Conservation (phyloP, 495 filamentous ascomycete genomes). For the Penicillium lagena region DNA sequence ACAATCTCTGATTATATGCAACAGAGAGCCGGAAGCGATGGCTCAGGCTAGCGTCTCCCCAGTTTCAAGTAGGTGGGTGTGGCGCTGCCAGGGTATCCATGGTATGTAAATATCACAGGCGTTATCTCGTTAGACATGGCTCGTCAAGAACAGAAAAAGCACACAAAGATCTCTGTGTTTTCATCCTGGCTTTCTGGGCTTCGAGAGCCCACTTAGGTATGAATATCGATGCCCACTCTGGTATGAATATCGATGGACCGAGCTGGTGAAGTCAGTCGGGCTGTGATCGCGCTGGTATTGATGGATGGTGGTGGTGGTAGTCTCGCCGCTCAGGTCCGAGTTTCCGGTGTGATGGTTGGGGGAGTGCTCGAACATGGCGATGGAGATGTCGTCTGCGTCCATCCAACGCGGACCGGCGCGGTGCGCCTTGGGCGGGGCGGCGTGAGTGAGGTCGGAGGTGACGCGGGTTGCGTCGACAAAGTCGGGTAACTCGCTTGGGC, state of each 20-base stretch:
- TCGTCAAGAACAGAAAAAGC: conserved; percentile 5
- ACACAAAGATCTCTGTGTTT: neutral
- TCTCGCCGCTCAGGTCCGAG: conserved; percentile 29
- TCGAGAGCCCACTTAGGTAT: conserved; percentile 2
- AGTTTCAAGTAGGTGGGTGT: neutral
- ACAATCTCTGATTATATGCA: too few relatives aligned
- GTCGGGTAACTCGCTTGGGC: conserved; percentile 27
- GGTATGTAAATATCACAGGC: conserved; percentile 6
- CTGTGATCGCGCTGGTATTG: conserved; percentile 9
- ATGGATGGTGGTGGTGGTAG: conserved; percentile 21
- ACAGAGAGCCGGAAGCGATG: too few relatives aligned
- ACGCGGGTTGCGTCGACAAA: conserved; percentile 41
- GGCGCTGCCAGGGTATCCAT: conserved; percentile 1
- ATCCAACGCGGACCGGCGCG: conserved; percentile 23
- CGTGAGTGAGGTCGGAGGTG: conserved; percentile 37
- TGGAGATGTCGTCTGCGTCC: conserved; percentile 35
- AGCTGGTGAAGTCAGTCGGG: conserved; percentile 22
- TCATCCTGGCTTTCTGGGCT: conserved; percentile 11
- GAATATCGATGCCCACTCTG: conserved; percentile 5
- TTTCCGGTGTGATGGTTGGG: conserved; percentile 13
- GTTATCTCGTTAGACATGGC: conserved; percentile 17
- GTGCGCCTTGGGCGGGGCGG: conserved; percentile 14
- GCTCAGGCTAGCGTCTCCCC: neutral
- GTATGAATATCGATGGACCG: conserved; percentile 8
- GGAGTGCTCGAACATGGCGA: conserved; percentile 40